phyloP scores from a whole-genome alignment of 345 rosid species.

The Heritiera littoralis region DNA sequence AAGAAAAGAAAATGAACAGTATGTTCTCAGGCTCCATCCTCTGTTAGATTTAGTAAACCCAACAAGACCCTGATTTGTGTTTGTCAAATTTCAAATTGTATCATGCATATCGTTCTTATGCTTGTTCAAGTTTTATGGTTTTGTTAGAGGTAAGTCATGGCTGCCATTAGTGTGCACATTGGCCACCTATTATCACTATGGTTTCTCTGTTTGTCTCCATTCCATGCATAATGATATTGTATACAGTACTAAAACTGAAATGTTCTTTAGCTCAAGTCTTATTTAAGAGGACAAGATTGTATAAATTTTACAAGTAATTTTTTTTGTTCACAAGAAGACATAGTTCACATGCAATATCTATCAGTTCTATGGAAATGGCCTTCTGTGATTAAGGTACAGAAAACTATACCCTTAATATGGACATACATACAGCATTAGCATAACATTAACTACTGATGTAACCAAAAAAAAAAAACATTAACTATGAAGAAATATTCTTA shows the following conservation, averaged over 20 bases:
- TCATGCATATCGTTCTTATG: background rate
- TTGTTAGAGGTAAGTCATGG: background rate
- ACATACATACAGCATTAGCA: background rate
- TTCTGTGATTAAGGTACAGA: background rate
- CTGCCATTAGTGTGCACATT: background rate
- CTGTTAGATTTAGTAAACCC: background rate
- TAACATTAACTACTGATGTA: background rate
- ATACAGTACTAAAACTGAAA: background rate
- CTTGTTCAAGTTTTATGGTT: background rate
- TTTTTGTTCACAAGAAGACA: background rate
- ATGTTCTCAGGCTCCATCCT: background rate
- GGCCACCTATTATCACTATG: background rate
- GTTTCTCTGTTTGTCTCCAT: background rate
- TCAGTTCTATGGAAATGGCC: background rate
- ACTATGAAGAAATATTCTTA: slow-evolving; percentile 9
- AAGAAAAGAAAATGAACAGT: background rate
- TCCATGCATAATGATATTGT: background rate
- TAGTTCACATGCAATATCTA: background rate
- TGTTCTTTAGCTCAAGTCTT: background rate
- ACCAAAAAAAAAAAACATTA: too few species aligned
- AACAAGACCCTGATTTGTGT: background rate
- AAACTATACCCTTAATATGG: background rate
- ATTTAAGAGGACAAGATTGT: background rate
- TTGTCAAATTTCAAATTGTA: background rate
- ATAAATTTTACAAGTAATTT: background rate